phyloP scores from a whole-genome alignment of 768 basidiomycete genomes.

The Austroboletus eburneus region DNA sequence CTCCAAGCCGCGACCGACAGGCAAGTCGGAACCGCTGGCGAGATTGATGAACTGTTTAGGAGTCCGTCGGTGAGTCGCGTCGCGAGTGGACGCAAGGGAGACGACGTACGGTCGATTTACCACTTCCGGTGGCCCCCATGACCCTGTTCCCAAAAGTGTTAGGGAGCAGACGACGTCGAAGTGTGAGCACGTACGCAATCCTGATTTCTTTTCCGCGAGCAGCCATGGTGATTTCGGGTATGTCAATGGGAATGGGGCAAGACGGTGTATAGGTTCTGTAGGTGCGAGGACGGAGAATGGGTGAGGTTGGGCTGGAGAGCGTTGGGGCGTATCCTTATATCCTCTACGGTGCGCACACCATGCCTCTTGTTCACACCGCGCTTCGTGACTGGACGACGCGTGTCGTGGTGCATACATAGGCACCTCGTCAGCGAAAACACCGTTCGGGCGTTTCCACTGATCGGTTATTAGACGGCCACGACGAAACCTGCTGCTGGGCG shows the following conservation, averaged over 20 bases:
- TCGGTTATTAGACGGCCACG: constrained; percentile 25
- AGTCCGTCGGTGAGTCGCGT: constrained; percentile 3
- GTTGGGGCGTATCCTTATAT: constrained; percentile 14
- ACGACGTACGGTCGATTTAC: constrained; percentile 33
- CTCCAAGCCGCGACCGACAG: constrained; percentile 42
- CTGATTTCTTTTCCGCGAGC: constrained; percentile 26
- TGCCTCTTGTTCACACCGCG: constrained; percentile 13
- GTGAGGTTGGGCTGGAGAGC: background rate
- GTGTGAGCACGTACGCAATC: constrained; percentile 26
- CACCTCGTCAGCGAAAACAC: constrained; percentile 12
- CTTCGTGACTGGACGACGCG: constrained; percentile 5
- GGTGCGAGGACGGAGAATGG: background rate
- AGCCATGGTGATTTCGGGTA: constrained; percentile 20
- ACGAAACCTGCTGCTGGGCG: constrained; percentile 19
- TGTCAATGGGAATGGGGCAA: background rate
- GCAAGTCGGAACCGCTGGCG: constrained; percentile 45
- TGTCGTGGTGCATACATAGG: constrained; percentile 8
- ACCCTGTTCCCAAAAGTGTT: constrained; percentile 23
- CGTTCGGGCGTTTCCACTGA: constrained; percentile 22
- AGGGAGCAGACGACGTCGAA: constrained; percentile 1
- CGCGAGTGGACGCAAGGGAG: background rate
- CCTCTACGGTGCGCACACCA: constrained; percentile 2
- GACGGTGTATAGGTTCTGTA: background rate
- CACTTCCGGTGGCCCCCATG: constrained; percentile 35
- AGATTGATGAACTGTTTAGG: constrained; percentile 51